Conservation (phyloP, 2,329 filamentous ascomycete genomes). For the Didymella pinodella region DNA sequence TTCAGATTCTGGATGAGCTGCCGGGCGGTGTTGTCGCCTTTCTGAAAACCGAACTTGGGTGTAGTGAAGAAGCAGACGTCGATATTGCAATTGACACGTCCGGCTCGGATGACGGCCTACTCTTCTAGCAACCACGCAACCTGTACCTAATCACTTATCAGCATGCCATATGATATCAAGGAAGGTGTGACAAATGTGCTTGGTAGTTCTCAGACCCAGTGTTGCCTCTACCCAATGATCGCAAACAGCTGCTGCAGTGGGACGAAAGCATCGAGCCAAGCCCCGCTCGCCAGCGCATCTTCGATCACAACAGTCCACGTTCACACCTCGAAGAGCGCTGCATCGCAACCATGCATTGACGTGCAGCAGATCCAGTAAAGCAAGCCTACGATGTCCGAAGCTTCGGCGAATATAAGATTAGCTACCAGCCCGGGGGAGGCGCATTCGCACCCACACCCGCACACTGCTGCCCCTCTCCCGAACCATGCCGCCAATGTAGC, state of each 20-base stretch:
- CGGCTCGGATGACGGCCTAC: constrained; percentile 37
- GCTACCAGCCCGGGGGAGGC: constrained; percentile 37
- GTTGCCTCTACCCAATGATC: constrained; percentile 36
- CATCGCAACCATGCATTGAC: constrained; percentile 50
- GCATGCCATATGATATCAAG: neutral
- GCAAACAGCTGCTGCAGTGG: constrained; percentile 26
- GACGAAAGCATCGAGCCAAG: constrained; percentile 26
- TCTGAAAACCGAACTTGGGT: constrained; percentile 35
- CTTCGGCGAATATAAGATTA: constrained; percentile 35
- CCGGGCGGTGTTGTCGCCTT: constrained; percentile 44
- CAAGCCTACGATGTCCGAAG: constrained; percentile 45
- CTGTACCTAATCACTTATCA: neutral
- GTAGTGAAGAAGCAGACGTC: constrained; percentile 12
- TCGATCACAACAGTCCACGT: constrained; percentile 47
- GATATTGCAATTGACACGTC: constrained; percentile 8
- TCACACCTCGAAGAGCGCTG: constrained; percentile 43
- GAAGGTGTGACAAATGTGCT: constrained; percentile 22
- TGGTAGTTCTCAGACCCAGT: constrained; percentile 27
- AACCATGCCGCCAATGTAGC: constrained; percentile 31
- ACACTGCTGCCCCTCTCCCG: constrained; percentile 27
- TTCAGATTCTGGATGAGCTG: constrained; percentile 69
- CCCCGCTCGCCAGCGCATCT: constrained; percentile 41
- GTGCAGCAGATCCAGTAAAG: constrained; percentile 48
- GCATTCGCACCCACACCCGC: constrained; percentile 28
- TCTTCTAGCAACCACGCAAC: constrained; percentile 29